These are phyloP conservation scores for Ilex paraguariensis DNA, from an alignment of 305 asterid genomes.

Conservation along the genomic window DNA sequence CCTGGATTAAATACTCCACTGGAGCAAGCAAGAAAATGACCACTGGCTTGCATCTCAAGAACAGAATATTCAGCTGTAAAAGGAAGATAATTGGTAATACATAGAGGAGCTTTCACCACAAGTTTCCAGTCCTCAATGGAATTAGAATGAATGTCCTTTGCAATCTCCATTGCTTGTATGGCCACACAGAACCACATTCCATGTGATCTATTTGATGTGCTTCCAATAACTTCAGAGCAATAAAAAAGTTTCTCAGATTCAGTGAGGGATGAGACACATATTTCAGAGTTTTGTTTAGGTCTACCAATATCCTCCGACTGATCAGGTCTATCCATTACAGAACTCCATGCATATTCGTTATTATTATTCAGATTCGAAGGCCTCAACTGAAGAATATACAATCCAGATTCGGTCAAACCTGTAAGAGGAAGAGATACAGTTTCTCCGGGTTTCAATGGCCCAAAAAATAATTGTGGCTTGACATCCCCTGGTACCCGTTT, in stretches of 20 bases:
- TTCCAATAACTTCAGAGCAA: slow-evolving; percentile 65
- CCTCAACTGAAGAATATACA: slow-evolving; percentile 59
- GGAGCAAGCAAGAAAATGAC: slow-evolving; percentile 72
- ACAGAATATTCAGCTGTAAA: slow-evolving; percentile 81
- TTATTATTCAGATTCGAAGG: slow-evolving; percentile 48
- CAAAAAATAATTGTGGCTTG: slow-evolving; percentile 48
- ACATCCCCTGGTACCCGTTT: slow-evolving; percentile 35
- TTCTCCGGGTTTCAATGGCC: slow-evolving; percentile 79
- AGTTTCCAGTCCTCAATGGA: slow-evolving; percentile 85
- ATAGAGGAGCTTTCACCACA: slow-evolving; percentile 70
- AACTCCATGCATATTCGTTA: slow-evolving; percentile 75
- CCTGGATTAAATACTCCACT: slow-evolving; percentile 82
- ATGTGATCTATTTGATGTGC: slow-evolving; percentile 53
- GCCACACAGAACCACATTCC: slow-evolving; percentile 87
- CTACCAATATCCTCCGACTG: slow-evolving; percentile 42
- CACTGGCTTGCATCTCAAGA: slow-evolving; percentile 85
- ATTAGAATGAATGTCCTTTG: slow-evolving; percentile 61
- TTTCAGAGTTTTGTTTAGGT: slow-evolving; percentile 43
- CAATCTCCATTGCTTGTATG: slow-evolving; percentile 77
- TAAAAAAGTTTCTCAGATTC: slow-evolving; percentile 64
- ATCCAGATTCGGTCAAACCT: slow-evolving; percentile 49
- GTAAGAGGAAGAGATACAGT: slow-evolving; percentile 67
- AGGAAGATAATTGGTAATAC: slow-evolving; percentile 81
- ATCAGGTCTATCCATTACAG: slow-evolving; percentile 46
- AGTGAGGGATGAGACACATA: slow-evolving; percentile 59